Evolutionary conservation across 805 yeast genomes (phyloP).

Genomic region (Pichia manshurica): DNA sequence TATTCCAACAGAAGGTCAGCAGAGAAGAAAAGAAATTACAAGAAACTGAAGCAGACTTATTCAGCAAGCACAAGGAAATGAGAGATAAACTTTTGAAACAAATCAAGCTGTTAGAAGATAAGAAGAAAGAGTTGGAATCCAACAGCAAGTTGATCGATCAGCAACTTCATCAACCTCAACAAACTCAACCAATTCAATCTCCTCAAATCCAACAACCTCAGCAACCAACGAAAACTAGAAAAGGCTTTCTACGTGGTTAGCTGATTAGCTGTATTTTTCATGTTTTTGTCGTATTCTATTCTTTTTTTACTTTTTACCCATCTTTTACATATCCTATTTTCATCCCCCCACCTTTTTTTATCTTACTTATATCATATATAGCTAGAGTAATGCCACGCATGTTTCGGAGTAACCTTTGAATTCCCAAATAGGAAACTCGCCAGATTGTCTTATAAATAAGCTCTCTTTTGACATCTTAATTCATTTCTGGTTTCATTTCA

Average conservation of each 20-base stretch:
- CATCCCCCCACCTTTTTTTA: not conserved
- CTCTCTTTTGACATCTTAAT: not conserved
- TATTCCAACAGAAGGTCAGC: slow-evolving; percentile 91
- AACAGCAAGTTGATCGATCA: slow-evolving; percentile 21
- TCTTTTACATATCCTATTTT: not conserved
- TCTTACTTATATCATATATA: not conserved
- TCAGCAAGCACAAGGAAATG: slow-evolving; percentile 94
- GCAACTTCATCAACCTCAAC: slow-evolving; percentile 27
- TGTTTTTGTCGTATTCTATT: not conserved
- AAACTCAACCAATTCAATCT: slow-evolving; percentile 10
- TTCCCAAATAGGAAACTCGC: slow-evolving; percentile 17
- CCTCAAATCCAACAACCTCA: slow-evolving; percentile 20
- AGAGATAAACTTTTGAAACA: slow-evolving; percentile 89
- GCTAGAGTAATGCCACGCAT: not conserved
- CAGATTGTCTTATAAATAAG: not conserved
- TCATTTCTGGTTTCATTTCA: not conserved
- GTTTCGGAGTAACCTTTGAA: slow-evolving; percentile 19
- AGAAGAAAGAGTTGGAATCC: slow-evolving; percentile 71
- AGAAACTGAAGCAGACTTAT: slow-evolving; percentile 93
- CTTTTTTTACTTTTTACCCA: no score
- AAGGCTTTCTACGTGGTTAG: slow-evolving; percentile 66
- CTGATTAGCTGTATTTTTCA: not conserved
- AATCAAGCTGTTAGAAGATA: slow-evolving; percentile 84
- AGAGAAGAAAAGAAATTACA: slow-evolving; percentile 97
- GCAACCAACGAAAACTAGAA: slow-evolving; percentile 56